A percentile compares a stretch with the other conserved stretches of the same genome.
phyloP scores from a whole-genome alignment of 306 rosid species.

The Hippophae gyantsensis region DNA sequence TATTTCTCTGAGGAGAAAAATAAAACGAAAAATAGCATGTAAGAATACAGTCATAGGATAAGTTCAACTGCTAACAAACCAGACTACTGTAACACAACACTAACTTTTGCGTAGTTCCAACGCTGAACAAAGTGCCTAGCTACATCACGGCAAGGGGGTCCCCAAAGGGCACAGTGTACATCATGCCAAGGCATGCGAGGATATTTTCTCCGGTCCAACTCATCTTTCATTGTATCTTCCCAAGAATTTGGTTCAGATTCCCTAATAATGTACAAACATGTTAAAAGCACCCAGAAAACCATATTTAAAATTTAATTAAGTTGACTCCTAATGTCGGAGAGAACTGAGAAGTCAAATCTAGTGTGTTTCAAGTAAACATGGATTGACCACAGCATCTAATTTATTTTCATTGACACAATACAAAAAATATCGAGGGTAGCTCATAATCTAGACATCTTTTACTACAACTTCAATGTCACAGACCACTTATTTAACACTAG shows the following conservation, averaged over 20 bases:
- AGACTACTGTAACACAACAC: slow-evolving; percentile 4
- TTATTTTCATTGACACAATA: no score
- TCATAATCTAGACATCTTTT: neutral
- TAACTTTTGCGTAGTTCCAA: slow-evolving; percentile 98
- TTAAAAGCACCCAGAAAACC: slow-evolving; percentile 10
- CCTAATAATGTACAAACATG: slow-evolving; percentile 27
- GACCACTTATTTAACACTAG: neutral
- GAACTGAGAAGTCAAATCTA: neutral
- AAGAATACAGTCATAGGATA: no score
- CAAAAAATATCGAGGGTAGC: neutral
- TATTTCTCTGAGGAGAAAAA: slow-evolving; percentile 55
- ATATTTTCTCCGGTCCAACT: slow-evolving; percentile 73
- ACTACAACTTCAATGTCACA: neutral
- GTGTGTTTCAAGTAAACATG: no score
- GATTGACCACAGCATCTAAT: no score
- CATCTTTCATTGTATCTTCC: slow-evolving; percentile 98
- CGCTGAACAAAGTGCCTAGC: slow-evolving; percentile 99
- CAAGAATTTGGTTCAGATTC: slow-evolving; percentile 99
- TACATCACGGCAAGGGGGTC: slow-evolving; percentile 95
- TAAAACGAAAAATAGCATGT: no score
- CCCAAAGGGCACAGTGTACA: slow-evolving; percentile 97
- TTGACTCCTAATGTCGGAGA: neutral
- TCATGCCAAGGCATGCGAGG: slow-evolving; percentile 99
- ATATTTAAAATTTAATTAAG: neutral
- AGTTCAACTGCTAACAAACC: neutral